These are phyloP conservation scores for Rhodotorula sp. DNA, from an alignment of 1,284 basidiomycete genomes.

Conservation along the genomic window DNA sequence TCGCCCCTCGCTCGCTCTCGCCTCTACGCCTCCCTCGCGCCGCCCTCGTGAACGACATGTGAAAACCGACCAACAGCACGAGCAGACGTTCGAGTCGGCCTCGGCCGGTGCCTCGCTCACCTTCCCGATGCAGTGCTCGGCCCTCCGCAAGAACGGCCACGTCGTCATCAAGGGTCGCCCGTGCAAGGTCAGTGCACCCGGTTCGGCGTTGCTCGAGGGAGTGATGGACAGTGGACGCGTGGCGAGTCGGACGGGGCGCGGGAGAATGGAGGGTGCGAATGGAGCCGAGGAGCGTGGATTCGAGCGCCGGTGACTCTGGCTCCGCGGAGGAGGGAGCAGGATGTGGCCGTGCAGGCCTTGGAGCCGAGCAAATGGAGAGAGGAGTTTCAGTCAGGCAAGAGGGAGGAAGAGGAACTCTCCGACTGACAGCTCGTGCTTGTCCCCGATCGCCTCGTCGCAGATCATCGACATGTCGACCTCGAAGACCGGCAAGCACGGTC, in stretches of 20 bases:
- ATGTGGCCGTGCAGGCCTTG: not conserved
- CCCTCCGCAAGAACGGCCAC: constrained; percentile 84
- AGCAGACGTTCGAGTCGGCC: constrained; percentile 82
- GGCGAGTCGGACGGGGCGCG: not conserved
- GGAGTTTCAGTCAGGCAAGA: too few species aligned
- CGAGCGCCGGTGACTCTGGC: too few species aligned
- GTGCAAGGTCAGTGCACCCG: constrained; percentile 65
- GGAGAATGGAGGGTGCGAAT: too few species aligned
- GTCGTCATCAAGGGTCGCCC: constrained; percentile 97
- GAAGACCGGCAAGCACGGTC: constrained; percentile 96
- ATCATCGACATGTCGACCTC: constrained; percentile 99
- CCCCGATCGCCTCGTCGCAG: constrained; percentile 39
- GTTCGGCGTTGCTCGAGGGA: too few species aligned
- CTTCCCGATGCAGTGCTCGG: constrained; percentile 75
- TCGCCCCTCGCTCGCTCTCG: not conserved
- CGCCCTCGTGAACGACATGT: not conserved
- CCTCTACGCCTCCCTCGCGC: not conserved
- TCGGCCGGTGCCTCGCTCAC: constrained; percentile 80
- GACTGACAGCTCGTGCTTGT: not conserved
- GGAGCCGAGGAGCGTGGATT: too few species aligned
- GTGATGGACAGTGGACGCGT: too few species aligned
- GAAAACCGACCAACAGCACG: constrained; percentile 63
- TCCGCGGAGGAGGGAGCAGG: not conserved
- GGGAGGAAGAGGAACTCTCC: too few species aligned
- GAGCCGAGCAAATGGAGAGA: too few species aligned